Percentiles rank a stretch among this genome's conserved stretches.
Evolutionary conservation across 495 filamentous ascomycete species (phyloP).

Genomic region (Trichoderma reesei): DNA sequence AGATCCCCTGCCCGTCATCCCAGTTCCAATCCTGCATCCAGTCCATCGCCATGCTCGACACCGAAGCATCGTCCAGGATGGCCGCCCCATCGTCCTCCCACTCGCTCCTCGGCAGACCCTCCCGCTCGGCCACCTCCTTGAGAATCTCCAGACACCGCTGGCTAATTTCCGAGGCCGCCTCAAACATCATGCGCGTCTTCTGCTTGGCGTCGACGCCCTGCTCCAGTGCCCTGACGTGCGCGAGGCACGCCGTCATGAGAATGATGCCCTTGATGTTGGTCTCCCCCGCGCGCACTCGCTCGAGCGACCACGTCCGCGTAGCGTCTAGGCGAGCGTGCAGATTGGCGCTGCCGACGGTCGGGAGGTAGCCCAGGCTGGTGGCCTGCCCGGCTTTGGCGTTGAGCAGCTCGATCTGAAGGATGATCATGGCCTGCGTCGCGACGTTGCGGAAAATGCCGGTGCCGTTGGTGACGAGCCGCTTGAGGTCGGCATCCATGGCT

Average conservation of each 20-base stretch:
- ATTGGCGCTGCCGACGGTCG: constrained; percentile 19
- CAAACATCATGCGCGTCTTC: constrained; percentile 21
- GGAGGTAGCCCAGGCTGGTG: constrained; percentile 24
- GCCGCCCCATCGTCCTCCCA: constrained; percentile 2
- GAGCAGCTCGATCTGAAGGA: constrained; percentile 40
- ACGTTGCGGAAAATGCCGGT: constrained; percentile 39
- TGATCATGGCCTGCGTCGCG: constrained; percentile 31
- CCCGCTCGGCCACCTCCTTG: constrained; percentile 14
- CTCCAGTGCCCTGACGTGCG: constrained; percentile 35
- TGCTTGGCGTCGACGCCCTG: constrained; percentile 20
- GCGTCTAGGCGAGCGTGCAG: constrained; percentile 39
- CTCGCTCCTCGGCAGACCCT: not conserved
- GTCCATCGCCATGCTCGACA: not conserved
- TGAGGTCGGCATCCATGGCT: constrained; percentile 26
- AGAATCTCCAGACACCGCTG: constrained; percentile 16
- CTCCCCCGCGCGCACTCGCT: constrained; percentile 41
- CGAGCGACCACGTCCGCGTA: constrained; percentile 33
- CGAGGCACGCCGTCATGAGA: constrained; percentile 31
- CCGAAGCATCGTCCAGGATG: not conserved
- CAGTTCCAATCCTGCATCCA: constrained; percentile 12
- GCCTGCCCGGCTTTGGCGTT: constrained; percentile 42
- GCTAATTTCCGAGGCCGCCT: constrained; percentile 18
- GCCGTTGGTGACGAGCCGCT: constrained; percentile 32
- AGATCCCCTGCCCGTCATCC: constrained; percentile 19
- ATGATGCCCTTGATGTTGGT: constrained; percentile 48